Conservation (phyloP, 73 alveolate species). For the Paramecium tetraurelia region DNA sequence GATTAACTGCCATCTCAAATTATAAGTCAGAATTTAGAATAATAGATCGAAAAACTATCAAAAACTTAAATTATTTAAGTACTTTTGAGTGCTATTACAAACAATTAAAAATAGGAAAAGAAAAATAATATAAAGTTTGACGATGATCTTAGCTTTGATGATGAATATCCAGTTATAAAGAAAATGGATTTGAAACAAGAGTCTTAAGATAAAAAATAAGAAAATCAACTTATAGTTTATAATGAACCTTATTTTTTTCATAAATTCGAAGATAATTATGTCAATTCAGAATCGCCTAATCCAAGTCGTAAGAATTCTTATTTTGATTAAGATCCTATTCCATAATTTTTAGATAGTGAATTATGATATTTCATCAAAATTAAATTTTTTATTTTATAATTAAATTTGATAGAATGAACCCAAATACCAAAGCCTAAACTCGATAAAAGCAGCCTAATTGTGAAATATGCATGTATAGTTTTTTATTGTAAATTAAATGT, state of each 20-base stretch:
- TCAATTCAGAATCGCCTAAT: background rate
- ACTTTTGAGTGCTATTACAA: background rate
- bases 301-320: background rate
- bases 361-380: background rate
- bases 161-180: background rate
- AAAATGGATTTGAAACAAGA: background rate
- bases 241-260: background rate
- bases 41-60: background rate
- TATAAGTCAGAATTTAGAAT: background rate
- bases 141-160: background rate
- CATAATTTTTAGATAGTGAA: background rate
- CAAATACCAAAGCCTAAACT: background rate
- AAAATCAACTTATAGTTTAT: background rate
- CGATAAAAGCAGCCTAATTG: background rate
- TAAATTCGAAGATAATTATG: background rate
- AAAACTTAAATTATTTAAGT: background rate
- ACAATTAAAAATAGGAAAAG: background rate
- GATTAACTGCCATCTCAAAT: background rate
- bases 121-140: background rate
- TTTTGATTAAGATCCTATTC: background rate
- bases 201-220: background rate
- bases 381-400: background rate
- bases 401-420: background rate
- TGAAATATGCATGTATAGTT: background rate
- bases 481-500: background rate